These are phyloP conservation scores for Tripterygium wilfordii DNA, from an alignment of 177 flowering plant species.

Conservation along the genomic window DNA sequence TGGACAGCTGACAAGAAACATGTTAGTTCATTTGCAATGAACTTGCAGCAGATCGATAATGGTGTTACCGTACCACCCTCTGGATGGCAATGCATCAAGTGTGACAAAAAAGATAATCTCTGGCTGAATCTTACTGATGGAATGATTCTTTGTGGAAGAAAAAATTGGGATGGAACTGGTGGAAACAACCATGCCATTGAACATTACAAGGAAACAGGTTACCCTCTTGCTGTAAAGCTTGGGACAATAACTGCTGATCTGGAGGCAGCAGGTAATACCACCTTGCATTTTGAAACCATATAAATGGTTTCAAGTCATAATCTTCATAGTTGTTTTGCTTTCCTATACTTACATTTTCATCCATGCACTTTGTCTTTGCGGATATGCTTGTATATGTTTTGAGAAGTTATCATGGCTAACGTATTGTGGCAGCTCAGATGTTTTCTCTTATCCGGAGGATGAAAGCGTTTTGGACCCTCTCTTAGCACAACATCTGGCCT, in stretches of 20 bases:
- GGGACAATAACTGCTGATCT: conserved; percentile 95
- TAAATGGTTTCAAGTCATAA: background rate
- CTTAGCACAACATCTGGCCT: conserved; percentile 83
- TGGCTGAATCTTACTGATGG: conserved; percentile 98
- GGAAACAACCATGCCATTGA: conserved; percentile 96
- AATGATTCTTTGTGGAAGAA: conserved; percentile 90
- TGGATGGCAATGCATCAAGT: conserved; percentile 92
- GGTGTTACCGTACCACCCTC: conserved; percentile 76
- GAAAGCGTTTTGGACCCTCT: conserved; percentile 86
- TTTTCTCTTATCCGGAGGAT: conserved; percentile 96
- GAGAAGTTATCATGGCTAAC: conserved; percentile 25
- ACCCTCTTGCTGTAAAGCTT: conserved; percentile 93
- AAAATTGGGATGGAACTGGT: conserved; percentile 93
- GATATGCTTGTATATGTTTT: background rate
- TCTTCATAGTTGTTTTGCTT: background rate
- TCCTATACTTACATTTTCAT: background rate
- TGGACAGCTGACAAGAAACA: conserved; percentile 90
- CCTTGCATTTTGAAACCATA: background rate
- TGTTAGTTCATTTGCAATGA: conserved; percentile 62
- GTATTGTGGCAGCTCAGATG: conserved; percentile 95
- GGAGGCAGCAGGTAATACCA: conserved; percentile 81
- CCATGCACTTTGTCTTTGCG: too few relatives aligned
- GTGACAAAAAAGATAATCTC: conserved; percentile 90
- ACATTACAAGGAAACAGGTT: conserved; percentile 71
- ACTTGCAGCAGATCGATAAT: conserved; percentile 65